Conservation (phyloP, 1,139 yeast genomes). For the Dujonia santamariae region DNA sequence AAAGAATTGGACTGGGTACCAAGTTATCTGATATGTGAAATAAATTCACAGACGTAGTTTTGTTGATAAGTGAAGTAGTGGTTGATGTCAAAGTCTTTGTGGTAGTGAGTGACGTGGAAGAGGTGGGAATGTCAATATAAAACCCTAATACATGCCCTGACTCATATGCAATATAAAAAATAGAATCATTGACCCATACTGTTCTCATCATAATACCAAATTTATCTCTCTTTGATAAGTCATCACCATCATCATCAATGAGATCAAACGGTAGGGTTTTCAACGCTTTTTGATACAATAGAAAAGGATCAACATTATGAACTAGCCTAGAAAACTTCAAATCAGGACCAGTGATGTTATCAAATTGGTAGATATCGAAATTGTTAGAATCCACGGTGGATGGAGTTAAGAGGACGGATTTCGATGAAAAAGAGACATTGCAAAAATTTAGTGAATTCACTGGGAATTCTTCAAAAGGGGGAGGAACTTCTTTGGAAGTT, state of each 20-base stretch:
- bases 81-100: not conserved
- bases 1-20: constrained; percentile 50
- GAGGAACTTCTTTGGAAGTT: constrained; percentile 2
- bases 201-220: constrained; percentile 58
- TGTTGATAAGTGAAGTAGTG: constrained; percentile 18
- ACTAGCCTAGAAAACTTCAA: constrained; percentile 9
- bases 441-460: constrained; percentile 57
- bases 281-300: constrained; percentile 5
- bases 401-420: constrained; percentile 40
- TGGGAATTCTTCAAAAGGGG: constrained; percentile 24
- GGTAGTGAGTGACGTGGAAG: not conserved
- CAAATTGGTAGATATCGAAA: constrained; percentile 47
- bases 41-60: constrained; percentile 17
- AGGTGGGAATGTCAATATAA: constrained; percentile 12
- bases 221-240: constrained; percentile 25
- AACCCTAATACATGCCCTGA: constrained; percentile 50
- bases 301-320: constrained; percentile 20
- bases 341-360: not conserved
- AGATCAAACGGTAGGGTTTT: constrained; percentile 5
- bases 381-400: constrained; percentile 51
- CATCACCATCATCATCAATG: constrained; percentile 12
- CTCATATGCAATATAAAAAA: constrained; percentile 51
- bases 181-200: constrained; percentile 24
- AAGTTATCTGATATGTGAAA: constrained; percentile 20
- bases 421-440: constrained; percentile 37